These are phyloP conservation scores for Royoungia palumana DNA, from an alignment of 768 basidiomycete species.

Conservation along the genomic window DNA sequence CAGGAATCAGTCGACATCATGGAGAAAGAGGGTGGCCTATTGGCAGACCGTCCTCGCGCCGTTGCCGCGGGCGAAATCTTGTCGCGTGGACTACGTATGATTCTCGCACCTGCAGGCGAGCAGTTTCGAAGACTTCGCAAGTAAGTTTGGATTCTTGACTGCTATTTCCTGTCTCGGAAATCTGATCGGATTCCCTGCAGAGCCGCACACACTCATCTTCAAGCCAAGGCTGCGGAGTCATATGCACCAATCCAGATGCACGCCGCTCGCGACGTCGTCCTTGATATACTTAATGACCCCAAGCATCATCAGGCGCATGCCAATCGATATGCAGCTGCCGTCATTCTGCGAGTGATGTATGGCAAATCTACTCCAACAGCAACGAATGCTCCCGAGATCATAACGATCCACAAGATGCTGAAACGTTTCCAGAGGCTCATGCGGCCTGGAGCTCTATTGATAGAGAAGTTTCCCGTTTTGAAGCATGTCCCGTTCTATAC, in stretches of 20 bases:
- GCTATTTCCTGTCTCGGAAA: neutral
- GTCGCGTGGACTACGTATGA: constrained; percentile 54
- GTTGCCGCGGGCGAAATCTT: constrained; percentile 60
- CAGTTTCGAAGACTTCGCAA: constrained; percentile 59
- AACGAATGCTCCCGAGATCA: constrained; percentile 30
- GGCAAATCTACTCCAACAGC: constrained; percentile 33
- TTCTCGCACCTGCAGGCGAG: constrained; percentile 56
- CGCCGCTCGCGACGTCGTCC: constrained; percentile 30
- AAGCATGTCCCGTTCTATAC: constrained; percentile 59
- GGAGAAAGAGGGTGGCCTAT: constrained; percentile 57
- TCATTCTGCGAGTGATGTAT: constrained; percentile 33
- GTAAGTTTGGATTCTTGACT: constrained; percentile 26
- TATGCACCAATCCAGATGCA: constrained; percentile 50
- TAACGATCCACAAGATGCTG: constrained; percentile 33
- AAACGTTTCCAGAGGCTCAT: constrained; percentile 36
- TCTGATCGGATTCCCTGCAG: constrained; percentile 26
- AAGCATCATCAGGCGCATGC: constrained; percentile 53
- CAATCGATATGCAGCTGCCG: constrained; percentile 40
- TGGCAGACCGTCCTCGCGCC: constrained; percentile 51
- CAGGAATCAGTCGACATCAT: constrained; percentile 62
- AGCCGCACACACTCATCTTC: constrained; percentile 57
- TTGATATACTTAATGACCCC: constrained; percentile 32
- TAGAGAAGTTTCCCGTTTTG: constrained; percentile 37
- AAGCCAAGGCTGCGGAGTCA: constrained; percentile 46
- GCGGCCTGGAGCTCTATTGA: constrained; percentile 33